These are phyloP conservation scores for Irpex sp. DNA, from an alignment of 1,284 basidiomycete genomes.

Conservation along the genomic window DNA sequence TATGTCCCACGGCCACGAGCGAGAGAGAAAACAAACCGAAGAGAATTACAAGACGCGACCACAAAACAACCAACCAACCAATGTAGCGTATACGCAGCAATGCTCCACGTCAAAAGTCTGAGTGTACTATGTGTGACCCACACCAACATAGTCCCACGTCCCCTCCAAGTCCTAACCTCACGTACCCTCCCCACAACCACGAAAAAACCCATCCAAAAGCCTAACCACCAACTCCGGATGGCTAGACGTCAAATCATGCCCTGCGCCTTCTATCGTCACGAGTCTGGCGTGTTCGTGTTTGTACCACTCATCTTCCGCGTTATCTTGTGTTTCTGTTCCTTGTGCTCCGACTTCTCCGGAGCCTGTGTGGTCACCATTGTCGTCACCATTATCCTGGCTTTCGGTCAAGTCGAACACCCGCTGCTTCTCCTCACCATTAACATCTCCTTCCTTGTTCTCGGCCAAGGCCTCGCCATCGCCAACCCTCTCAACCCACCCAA, in stretches of 20 bases:
- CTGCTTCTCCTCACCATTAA: too few species aligned
- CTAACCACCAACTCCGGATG: conserved; percentile 42
- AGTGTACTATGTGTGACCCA: too few species aligned
- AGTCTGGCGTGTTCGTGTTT: conserved; percentile 32
- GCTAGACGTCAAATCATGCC: conserved; percentile 60
- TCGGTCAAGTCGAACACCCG: background rate
- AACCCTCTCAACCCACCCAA: background rate
- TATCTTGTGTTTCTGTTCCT: too few species aligned
- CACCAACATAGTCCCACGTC: background rate
- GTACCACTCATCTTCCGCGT: too few species aligned
- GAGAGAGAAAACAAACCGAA: too few species aligned
- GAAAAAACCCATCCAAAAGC: conserved; percentile 36
- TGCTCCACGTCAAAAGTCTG: too few species aligned
- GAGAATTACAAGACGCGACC: too few species aligned
- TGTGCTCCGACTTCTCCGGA: too few species aligned
- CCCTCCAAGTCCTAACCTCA: background rate
- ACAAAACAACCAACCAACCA: background rate
- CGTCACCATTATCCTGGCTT: background rate
- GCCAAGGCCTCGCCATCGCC: too few species aligned
- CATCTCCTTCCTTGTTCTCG: too few species aligned
- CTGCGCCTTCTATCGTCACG: conserved; percentile 51
- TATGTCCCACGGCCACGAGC: too few species aligned
- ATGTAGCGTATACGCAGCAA: too few species aligned
- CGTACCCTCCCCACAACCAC: background rate
- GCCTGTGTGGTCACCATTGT: background rate